phyloP scores from a whole-genome alignment of 2,329 filamentous ascomycete genomes.

The Plenodomus biglobosus region DNA sequence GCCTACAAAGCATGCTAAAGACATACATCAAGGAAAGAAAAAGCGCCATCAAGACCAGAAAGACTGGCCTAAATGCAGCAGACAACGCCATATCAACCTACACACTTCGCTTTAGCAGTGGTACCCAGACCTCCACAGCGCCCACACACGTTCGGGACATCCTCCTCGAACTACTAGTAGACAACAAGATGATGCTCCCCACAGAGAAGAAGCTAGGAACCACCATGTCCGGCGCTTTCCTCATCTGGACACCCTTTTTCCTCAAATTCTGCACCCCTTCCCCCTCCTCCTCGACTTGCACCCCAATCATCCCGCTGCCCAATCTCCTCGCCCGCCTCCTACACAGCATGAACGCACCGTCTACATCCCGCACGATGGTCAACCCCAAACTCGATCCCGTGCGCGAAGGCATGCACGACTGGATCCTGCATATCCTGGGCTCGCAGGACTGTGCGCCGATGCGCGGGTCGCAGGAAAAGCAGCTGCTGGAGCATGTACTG shows the following conservation, averaged over 20 bases:
- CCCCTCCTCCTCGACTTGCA: constrained; percentile 34
- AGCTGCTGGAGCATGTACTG: constrained; percentile 14
- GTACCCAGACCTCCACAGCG: constrained; percentile 3
- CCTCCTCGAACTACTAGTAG: constrained; percentile 32
- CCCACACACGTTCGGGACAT: constrained; percentile 2
- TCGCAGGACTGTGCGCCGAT: constrained; percentile 42
- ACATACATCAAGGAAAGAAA: constrained; percentile 37
- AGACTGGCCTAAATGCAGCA: constrained; percentile 15
- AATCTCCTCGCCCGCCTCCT: constrained; percentile 45
- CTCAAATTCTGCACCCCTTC: constrained; percentile 35
- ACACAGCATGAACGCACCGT: constrained; percentile 31
- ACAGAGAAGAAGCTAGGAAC: constrained; percentile 34
- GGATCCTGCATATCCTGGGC: constrained; percentile 53
- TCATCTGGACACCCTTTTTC: constrained; percentile 49
- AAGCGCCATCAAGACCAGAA: constrained; percentile 31
- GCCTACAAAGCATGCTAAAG: constrained; percentile 36
- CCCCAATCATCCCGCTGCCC: constrained; percentile 16
- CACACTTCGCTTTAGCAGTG: constrained; percentile 12
- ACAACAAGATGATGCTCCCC: constrained; percentile 43
- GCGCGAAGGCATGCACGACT: constrained; percentile 51
- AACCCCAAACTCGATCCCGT: constrained; percentile 29
- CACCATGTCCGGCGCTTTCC: constrained; percentile 47
- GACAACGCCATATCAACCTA: constrained; percentile 20
- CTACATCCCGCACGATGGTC: not conserved
- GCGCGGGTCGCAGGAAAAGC: constrained; percentile 4